These are phyloP conservation scores for Diplotaxis tenuifolia DNA, from an alignment of 345 rosid genomes.

Conservation along the genomic window DNA sequence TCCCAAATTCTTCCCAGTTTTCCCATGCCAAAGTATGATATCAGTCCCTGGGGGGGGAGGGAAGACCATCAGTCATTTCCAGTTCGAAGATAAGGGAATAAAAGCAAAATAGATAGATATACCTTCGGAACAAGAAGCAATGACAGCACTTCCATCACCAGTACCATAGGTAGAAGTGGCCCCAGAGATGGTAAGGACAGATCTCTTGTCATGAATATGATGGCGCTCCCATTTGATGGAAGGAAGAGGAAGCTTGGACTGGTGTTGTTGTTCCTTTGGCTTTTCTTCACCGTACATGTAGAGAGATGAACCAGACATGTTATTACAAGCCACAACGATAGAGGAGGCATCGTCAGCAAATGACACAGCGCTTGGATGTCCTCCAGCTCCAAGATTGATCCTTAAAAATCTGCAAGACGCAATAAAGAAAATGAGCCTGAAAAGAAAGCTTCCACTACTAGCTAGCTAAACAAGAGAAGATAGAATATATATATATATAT, in stretches of 20 bases:
- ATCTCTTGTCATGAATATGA: constrained; percentile 62
- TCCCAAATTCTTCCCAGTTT: constrained; percentile 78
- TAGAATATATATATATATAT: too few species aligned
- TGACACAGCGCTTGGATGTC: constrained; percentile 75
- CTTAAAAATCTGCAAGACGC: constrained; percentile 65
- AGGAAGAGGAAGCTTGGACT: constrained; percentile 76
- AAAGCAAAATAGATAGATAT: neutral
- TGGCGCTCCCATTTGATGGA: constrained; percentile 84
- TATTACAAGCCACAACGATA: constrained; percentile 68
- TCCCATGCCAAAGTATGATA: constrained; percentile 92
- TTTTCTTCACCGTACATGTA: constrained; percentile 92
- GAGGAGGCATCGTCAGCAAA: constrained; percentile 81
- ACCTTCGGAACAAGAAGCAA: constrained; percentile 97
- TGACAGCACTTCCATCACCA: constrained; percentile 78
- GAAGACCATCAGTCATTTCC: too few species aligned
- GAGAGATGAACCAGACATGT: constrained; percentile 61
- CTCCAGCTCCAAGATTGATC: constrained; percentile 83
- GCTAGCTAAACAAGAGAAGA: neutral
- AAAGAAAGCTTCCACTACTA: neutral
- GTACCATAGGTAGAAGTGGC: constrained; percentile 80
- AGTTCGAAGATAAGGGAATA: too few species aligned
- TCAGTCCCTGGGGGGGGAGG: constrained; percentile 84
- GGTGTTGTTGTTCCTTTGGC: constrained; percentile 49
- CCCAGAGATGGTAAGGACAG: constrained; percentile 65
- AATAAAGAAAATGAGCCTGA: neutral